Evolutionary conservation across 148 eudicot genomes (phyloP).

Genomic region (Heliosperma pusillum): DNA sequence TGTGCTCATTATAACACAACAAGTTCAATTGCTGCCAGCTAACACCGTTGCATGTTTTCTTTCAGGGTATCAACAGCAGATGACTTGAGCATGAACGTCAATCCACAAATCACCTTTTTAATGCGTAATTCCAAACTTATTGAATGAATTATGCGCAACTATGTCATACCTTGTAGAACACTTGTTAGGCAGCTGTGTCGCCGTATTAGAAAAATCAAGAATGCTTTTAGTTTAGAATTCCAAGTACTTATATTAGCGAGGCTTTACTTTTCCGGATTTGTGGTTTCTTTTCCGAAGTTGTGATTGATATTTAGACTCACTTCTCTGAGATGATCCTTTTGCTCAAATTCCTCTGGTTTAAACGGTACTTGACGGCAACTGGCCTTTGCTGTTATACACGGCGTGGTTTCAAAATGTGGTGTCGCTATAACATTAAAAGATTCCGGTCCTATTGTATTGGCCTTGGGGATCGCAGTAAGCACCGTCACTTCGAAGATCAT

Average conservation of each 20-base stretch:
- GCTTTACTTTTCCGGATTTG: neutral
- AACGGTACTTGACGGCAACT: neutral
- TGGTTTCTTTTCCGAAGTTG: neutral
- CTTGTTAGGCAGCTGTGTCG: conserved; percentile 2
- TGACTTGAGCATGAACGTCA: neutral
- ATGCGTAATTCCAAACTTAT: neutral
- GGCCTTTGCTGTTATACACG: neutral
- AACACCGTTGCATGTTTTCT: neutral
- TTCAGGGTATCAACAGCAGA: conserved; percentile 5
- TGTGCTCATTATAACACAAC: neutral
- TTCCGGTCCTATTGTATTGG: neutral
- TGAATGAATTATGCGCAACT: neutral
- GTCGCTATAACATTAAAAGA: too few relatives aligned
- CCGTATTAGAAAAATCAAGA: neutral
- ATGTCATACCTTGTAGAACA: conserved; percentile 5
- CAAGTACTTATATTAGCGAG: neutral
- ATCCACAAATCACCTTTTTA: neutral
- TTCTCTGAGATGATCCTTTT: neutral
- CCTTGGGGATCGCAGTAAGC: too few relatives aligned
- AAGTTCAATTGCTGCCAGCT: neutral
- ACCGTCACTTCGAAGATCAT: too few relatives aligned
- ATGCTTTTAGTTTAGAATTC: neutral
- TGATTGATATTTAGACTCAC: neutral
- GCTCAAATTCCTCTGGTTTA: neutral
- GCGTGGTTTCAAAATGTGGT: too few relatives aligned